Base-by-base conservation (phyloP, 2,329 filamentous ascomycete species). In the Ceratocystis variospora region DNA sequence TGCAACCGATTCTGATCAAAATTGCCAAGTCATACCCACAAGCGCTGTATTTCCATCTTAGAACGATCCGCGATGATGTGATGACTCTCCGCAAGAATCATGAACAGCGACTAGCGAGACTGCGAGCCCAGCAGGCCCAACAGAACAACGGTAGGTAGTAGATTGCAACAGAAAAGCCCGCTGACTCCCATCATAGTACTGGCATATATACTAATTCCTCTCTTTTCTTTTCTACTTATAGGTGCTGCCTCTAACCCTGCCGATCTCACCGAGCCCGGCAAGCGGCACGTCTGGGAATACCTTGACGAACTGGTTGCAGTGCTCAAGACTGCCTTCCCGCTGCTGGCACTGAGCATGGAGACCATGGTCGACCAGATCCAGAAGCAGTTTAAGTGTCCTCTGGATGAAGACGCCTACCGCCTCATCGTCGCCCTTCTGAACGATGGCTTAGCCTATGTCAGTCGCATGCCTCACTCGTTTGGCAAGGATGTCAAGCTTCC, bases 301-400 rank as follows among this genome's bases (percentile, higher is more conserved):
- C 93, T 91, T 0, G 94, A 99, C 71, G 92, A 97, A 74, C 90
- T 99, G 68, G 91, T 96, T 82, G 89, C 91, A 44, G 89, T 91
- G 37, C 85, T 99, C 65, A 97, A 99, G 80, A 97, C 94, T 5
- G 92, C 93, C 0, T 99, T 97, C 80, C 94, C 94, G 28, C 81
- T 99, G 19, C 83, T 99, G 71, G 94, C 95, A 8, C 79, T 97
- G 55, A 96, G 93, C 0, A 97, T 99, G 94, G 94, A 99, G 78
- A 96, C 93, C 0, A 99, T 97, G 91, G 92, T 97, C 37, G 94
- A 99, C 73, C 93, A 97, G 76, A 96, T 99, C 68, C 89, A 94
- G 75, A 97, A 97, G 80, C 88, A 97, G 76, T 99, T 99, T 83
- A 99, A 99, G 77, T 97, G 94, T 72, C 93, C 93, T 15, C 93